phyloP scores from a whole-genome alignment of 768 basidiomycete genomes.

The Boletus pseudo-olivaceus region DNA sequence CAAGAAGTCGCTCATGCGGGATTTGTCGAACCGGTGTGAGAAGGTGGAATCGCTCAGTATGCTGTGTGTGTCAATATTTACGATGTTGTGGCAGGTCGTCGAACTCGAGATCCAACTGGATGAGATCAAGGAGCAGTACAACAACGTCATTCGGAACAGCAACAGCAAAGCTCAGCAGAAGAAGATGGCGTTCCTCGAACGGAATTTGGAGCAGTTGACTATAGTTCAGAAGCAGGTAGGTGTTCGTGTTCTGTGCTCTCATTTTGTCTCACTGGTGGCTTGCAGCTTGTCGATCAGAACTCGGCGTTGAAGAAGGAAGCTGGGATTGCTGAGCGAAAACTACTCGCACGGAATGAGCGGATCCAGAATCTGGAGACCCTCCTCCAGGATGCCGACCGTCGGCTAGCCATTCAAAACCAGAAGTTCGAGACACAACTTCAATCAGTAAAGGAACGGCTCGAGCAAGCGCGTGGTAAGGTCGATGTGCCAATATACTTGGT shows the following conservation, averaged over 20 bases:
- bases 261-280: slow-evolving; percentile 13
- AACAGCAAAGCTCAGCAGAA: slow-evolving; percentile 98
- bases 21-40: slow-evolving; percentile 98
- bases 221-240: slow-evolving; percentile 94
- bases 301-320: slow-evolving; percentile 96
- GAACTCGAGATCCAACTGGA: slow-evolving; percentile 98
- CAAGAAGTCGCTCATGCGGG: slow-evolving; percentile 98
- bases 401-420: slow-evolving; percentile 88
- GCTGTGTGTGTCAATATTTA: slow-evolving; percentile 15
- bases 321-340: slow-evolving; percentile 92
- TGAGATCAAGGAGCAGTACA: slow-evolving; percentile 98
- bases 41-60: slow-evolving; percentile 55
- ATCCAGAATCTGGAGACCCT: slow-evolving; percentile 95
- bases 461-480: slow-evolving; percentile 82
- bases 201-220: slow-evolving; percentile 93
- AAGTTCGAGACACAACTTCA: slow-evolving; percentile 94
- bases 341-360: slow-evolving; percentile 94
- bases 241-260: not conserved
- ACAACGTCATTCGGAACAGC: slow-evolving; percentile 96
- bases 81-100: slow-evolving; percentile 65
- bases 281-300: slow-evolving; percentile 96
- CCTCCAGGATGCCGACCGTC: slow-evolving; percentile 90
- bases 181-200: slow-evolving; percentile 98
- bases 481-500: slow-evolving; percentile 13
- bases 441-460: slow-evolving; percentile 85